A percentile compares a stretch with the other conserved stretches of the same genome.
phyloP scores from a whole-genome alignment of 495 filamentous ascomycete species.

The Cudoniella acicularis region DNA sequence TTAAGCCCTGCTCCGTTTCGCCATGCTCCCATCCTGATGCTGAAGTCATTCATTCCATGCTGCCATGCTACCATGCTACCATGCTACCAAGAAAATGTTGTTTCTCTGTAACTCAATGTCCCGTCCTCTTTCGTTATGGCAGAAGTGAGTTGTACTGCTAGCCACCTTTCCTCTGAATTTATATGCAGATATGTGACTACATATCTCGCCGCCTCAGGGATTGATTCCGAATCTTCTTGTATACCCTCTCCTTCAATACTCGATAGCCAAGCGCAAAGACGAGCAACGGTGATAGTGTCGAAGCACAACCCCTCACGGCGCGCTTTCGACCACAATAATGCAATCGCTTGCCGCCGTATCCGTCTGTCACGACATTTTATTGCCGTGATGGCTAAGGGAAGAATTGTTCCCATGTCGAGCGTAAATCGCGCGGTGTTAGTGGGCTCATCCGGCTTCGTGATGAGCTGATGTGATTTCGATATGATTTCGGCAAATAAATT shows the following conservation, averaged over 20 bases:
- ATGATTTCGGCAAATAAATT: constrained; percentile 24
- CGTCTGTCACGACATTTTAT: constrained; percentile 41
- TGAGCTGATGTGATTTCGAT: constrained; percentile 20
- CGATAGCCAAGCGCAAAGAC: constrained; percentile 24
- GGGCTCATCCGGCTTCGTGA: constrained; percentile 20
- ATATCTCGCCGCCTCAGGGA: constrained; percentile 20
- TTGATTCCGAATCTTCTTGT: constrained; percentile 21
- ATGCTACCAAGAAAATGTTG: constrained; percentile 28
- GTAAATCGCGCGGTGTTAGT: constrained; percentile 23
- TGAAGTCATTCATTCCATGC: neutral
- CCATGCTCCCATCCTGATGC: neutral
- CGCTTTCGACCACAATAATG: constrained; percentile 33
- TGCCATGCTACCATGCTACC: neutral
- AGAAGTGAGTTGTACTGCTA: constrained; percentile 23
- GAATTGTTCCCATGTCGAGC: constrained; percentile 36
- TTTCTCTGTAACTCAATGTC: constrained; percentile 20
- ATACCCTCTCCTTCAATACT: constrained; percentile 26
- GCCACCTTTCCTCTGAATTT: constrained; percentile 24
- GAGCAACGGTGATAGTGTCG: constrained; percentile 24
- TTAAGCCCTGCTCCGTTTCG: neutral
- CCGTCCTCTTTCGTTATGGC: constrained; percentile 16
- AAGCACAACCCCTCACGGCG: constrained; percentile 45
- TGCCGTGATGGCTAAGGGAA: constrained; percentile 35
- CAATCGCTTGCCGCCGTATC: constrained; percentile 41
- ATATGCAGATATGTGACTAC: constrained; percentile 26